Evolutionary conservation across 257 asterid species (phyloP), one percentile per base, ranked within the genome.

Genomic region (Jacaranda mimosifolia): DNA sequence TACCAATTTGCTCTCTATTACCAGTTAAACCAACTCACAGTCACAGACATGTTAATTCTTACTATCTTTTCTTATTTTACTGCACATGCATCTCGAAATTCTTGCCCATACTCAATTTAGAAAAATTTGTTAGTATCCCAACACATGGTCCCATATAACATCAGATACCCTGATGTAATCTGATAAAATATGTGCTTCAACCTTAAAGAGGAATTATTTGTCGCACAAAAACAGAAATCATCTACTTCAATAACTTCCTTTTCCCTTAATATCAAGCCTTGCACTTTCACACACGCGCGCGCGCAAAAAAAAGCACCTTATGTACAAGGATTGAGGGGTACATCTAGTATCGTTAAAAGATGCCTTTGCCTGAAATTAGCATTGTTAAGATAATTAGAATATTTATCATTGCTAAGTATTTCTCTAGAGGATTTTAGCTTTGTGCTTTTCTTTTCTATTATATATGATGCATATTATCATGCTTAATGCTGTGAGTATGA

Each of bases 371-470:
- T 10, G 1, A 26, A 26, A 10, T 26, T 3, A 59, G n/a, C 39
- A 59, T 59, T 59, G 7, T 26, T 5, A 59, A 59, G 17, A 59
- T 59, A 26, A 68, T 43, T 66, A 42, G 68, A 43, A 66, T 43
- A 68, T 26, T 48, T 3, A 49, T 3, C 13, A 3, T 68, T 21
- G 13, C 21, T 6, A 26, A 46, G 60, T 14, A n/a, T 48, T 26
- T 14, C 73, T 36, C 45, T 6, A 9, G n/a, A 48, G 39, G 45
- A 42, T 42, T 60, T n/a, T 48, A 8, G 40, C 19, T 35, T 49
- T 58, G 45, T 36, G 45, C 14, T 10, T 32, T 38, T 21, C 12
- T 39, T 70, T 62, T 53, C 19, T 43, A 39, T 15, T 73, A 43
- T 9, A 13, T 48, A 39, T 13, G 40, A 51, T 12, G 46, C 40